These are phyloP conservation scores for Trichothecium sympodiale DNA, from an alignment of 2,329 filamentous ascomycete species.

Conservation along the genomic window DNA sequence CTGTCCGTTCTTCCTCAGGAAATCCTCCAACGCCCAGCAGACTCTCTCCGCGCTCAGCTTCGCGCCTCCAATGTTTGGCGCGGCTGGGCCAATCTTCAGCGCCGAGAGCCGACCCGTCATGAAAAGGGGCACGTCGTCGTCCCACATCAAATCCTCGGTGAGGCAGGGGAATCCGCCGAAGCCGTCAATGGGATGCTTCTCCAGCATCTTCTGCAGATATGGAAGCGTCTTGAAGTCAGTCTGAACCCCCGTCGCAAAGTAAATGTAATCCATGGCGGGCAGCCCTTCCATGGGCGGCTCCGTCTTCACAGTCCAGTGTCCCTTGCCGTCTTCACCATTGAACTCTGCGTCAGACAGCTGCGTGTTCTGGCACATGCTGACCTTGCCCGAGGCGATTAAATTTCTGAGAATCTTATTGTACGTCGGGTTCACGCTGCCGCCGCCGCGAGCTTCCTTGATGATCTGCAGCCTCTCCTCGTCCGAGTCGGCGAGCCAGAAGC, in stretches of 20 bases:
- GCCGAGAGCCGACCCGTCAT: constrained; percentile 57
- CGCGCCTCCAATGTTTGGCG: constrained; percentile 63
- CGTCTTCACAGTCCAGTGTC: constrained; percentile 33
- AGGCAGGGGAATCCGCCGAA: constrained; percentile 61
- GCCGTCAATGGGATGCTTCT: constrained; percentile 48
- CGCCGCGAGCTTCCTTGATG: constrained; percentile 54
- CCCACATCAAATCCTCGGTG: constrained; percentile 69
- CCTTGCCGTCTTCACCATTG: constrained; percentile 19
- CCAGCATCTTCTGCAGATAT: constrained; percentile 47
- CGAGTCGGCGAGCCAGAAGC: constrained; percentile 66
- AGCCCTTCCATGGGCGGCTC: constrained; percentile 30
- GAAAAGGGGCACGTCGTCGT: constrained; percentile 60
- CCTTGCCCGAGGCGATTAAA: constrained; percentile 38
- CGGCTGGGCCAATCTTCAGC: constrained; percentile 59
- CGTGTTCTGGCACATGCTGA: constrained; percentile 48
- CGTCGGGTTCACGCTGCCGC: constrained; percentile 63
- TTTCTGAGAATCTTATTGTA: constrained; percentile 52
- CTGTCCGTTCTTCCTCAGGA: constrained; percentile 15
- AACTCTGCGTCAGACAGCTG: constrained; percentile 40
- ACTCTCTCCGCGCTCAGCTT: constrained; percentile 63
- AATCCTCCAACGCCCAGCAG: constrained; percentile 56
- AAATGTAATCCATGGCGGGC: constrained; percentile 55
- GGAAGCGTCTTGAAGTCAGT: constrained; percentile 50
- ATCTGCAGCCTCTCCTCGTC: constrained; percentile 59
- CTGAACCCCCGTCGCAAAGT: constrained; percentile 64